These are phyloP conservation scores for Aspergillus arachidicola DNA, from an alignment of 2,329 filamentous ascomycete species.

Conservation along the genomic window DNA sequence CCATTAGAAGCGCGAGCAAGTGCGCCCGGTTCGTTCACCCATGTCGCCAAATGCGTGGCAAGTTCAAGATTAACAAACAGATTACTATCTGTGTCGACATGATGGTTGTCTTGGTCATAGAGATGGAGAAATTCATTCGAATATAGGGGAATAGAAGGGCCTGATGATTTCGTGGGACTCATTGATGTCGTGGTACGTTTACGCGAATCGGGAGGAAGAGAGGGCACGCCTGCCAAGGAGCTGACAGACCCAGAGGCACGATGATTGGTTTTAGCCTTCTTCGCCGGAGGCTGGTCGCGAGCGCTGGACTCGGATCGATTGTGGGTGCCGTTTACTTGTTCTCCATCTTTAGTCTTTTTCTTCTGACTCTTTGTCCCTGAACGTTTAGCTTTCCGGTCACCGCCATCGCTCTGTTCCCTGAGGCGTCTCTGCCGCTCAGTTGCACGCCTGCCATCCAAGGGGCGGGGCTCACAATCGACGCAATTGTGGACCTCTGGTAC, in stretches of 20 bases:
- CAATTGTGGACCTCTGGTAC: constrained; percentile 81
- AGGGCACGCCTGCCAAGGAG: constrained; percentile 67
- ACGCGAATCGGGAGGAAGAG: constrained; percentile 62
- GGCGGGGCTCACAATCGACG: constrained; percentile 80
- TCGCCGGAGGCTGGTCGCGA: constrained; percentile 61
- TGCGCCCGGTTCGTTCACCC: constrained; percentile 74
- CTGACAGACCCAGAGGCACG: constrained; percentile 75
- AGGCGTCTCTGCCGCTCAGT: constrained; percentile 69
- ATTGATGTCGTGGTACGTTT: constrained; percentile 65
- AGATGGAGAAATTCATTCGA: constrained; percentile 75
- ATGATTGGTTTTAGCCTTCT: constrained; percentile 82
- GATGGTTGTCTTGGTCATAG: constrained; percentile 65
- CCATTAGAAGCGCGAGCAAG: constrained; percentile 70
- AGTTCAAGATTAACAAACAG: constrained; percentile 75
- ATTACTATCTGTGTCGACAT: constrained; percentile 68
- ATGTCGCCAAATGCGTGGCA: constrained; percentile 72
- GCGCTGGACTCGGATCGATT: constrained; percentile 60
- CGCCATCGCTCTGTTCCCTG: constrained; percentile 60
- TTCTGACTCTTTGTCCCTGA: constrained; percentile 79
- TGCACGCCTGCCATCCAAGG: constrained; percentile 73
- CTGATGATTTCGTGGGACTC: constrained; percentile 70
- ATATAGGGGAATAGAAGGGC: constrained; percentile 69
- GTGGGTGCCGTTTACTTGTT: constrained; percentile 55
- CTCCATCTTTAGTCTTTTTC: constrained; percentile 75
- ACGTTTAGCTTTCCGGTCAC: constrained; percentile 74